Evolutionary conservation across 2,329 filamentous ascomycete genomes (phyloP).

Genomic region (Fusarium avenaceum): DNA sequence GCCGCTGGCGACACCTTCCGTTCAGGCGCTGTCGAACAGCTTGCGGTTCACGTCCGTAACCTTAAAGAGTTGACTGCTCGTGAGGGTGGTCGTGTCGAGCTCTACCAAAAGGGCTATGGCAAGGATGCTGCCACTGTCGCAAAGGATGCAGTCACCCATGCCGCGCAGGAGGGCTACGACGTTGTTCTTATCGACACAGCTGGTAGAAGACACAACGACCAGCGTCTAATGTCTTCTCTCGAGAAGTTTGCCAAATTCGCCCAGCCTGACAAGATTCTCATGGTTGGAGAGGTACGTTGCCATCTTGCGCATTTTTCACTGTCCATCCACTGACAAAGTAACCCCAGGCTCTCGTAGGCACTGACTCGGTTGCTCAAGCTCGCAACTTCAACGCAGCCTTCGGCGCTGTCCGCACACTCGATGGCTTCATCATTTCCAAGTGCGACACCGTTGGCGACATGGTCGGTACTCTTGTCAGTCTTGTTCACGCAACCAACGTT

Average conservation of each 20-base stretch:
- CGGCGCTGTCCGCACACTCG: conserved; percentile 81
- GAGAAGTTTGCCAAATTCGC: conserved; percentile 99
- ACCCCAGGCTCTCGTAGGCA: conserved; percentile 84
- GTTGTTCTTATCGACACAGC: conserved; percentile 98
- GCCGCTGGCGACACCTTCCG: conserved; percentile 97
- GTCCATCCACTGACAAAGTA: conserved; percentile 12
- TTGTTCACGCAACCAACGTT: conserved; percentile 97
- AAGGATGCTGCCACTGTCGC: conserved; percentile 97
- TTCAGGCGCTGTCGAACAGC: conserved; percentile 95
- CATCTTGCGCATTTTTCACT: background rate
- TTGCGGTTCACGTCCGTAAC: conserved; percentile 94
- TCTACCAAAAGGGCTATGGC: conserved; percentile 97
- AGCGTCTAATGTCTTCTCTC: conserved; percentile 93
- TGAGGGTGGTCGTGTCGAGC: conserved; percentile 86
- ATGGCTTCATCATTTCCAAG: conserved; percentile 98
- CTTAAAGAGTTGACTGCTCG: conserved; percentile 88
- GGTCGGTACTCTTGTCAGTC: conserved; percentile 94
- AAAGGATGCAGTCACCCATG: conserved; percentile 90
- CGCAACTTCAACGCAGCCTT: conserved; percentile 97
- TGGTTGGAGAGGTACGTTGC: conserved; percentile 76
- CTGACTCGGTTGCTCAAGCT: conserved; percentile 94
- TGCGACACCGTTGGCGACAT: conserved; percentile 99
- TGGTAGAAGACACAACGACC: conserved; percentile 93
- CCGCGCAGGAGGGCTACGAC: conserved; percentile 81
- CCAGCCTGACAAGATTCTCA: conserved; percentile 96